Evolutionary conservation across 306 rosid species (phyloP), one percentile per base, ranked within the genome.

Genomic region (Cicer bijugum): DNA sequence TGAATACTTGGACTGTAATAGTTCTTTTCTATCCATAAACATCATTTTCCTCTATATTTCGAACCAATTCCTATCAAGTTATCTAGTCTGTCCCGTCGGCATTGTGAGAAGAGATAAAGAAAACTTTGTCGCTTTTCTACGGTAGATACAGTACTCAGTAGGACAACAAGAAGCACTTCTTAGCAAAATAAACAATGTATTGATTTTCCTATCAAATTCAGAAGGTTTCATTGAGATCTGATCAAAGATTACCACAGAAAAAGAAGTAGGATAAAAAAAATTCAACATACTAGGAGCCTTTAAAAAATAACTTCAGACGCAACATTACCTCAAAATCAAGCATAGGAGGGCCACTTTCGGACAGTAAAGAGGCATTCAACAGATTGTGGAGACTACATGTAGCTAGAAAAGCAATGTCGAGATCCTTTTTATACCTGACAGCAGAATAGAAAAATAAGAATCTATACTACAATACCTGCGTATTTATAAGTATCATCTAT

Each of bases 331-430:
- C 98, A 88, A 93, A 93, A 84, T 93, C 98, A 85, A 93, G 91
- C 85, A 93, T 80, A 52, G 97, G 98, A 82, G 98, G 97, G 57
- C 98, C 98, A 79, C 88, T 91, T 78, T 93, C 97, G 11, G 98
- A 86, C 19, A 85, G 84, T 80, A 93, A 78, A 76, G 97, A 85
- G 59, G 92, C 89, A 78, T 81, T 82, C 85, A 93, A 89, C 81
- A 93, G 86, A 83, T 86, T 88, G 76, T 93, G 85, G 77, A 93
- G 96, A 88, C 98, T 91, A 69, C 88, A 85, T 38, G 98, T 93
- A 62, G 97, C 92, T 75, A 93, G 72, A 62, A 87, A 89, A 56
- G 97, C 87, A 67, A 88, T 77, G 69, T 93, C 93, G 71, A 85
- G 98, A 78, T 91, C 97, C 81, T 84, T 91, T 82, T 88, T 93